A percentile compares a stretch with the other conserved stretches of the same genome.
phyloP scores from a whole-genome alignment of 2,329 filamentous ascomycete genomes.

The Fusarium sp. region DNA sequence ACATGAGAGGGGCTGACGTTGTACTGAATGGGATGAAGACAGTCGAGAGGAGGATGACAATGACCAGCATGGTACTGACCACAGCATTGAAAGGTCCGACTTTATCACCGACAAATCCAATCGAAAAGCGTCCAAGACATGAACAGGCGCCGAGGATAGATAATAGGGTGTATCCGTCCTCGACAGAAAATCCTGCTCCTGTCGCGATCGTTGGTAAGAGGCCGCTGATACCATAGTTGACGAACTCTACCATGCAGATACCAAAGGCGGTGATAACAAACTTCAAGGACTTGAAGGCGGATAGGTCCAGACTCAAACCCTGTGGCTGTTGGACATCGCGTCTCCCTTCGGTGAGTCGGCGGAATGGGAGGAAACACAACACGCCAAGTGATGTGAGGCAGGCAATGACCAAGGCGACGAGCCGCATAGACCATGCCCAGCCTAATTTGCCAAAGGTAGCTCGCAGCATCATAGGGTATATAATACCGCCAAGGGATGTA shows the following conservation, averaged over 20 bases:
- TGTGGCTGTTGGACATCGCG: background rate
- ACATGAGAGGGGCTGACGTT: constrained; percentile 55
- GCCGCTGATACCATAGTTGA: constrained; percentile 61
- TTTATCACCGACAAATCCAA: constrained; percentile 58
- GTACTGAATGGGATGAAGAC: constrained; percentile 61
- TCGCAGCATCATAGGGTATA: constrained; percentile 52
- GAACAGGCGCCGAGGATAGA: constrained; percentile 59
- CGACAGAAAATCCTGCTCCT: constrained; percentile 47
- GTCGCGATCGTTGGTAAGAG: constrained; percentile 61
- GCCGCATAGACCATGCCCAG: constrained; percentile 52
- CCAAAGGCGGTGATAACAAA: constrained; percentile 57
- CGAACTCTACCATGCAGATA: constrained; percentile 61
- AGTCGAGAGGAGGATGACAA: constrained; percentile 56
- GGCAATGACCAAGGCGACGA: constrained; percentile 47
- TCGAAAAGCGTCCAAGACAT: constrained; percentile 57
- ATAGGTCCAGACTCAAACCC: constrained; percentile 51
- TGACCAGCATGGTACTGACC: constrained; percentile 41
- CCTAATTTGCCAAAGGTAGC: constrained; percentile 46
- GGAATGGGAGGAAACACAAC: constrained; percentile 53
- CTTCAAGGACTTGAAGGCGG: constrained; percentile 55
- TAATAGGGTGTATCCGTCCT: constrained; percentile 59
- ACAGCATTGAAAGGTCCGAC: constrained; percentile 59
- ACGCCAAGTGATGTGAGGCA: constrained; percentile 46
- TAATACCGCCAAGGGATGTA: constrained; percentile 48
- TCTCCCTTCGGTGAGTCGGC: constrained; percentile 26